These are phyloP conservation scores for Eimeria tenella DNA, from an alignment of 169 alveolate genomes.

Conservation along the genomic window DNA sequence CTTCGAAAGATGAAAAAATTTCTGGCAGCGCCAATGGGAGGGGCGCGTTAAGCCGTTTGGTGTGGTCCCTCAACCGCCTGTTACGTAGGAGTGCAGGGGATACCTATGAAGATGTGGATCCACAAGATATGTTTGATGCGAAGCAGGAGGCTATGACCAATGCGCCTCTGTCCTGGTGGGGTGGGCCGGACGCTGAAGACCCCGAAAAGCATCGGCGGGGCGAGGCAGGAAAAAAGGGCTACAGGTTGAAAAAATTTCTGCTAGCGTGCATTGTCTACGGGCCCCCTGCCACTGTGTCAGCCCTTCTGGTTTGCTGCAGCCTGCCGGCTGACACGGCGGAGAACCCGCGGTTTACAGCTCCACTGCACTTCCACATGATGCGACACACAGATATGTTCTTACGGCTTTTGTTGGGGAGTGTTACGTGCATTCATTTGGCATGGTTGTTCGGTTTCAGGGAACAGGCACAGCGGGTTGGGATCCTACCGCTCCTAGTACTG, in stretches of 20 bases:
- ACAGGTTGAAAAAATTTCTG: neutral
- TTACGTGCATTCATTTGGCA: neutral
- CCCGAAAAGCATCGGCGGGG: neutral
- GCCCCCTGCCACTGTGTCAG: slow-evolving; percentile 37
- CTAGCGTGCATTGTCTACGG: neutral
- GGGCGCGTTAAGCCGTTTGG: neutral
- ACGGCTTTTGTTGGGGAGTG: slow-evolving; percentile 28
- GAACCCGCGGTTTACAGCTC: neutral
- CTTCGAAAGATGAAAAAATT: too few relatives aligned
- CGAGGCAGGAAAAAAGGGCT: neutral
- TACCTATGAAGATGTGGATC: neutral
- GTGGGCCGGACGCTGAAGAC: slow-evolving; percentile 31
- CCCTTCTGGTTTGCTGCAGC: neutral
- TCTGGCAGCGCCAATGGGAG: neutral
- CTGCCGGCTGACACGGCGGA: neutral
- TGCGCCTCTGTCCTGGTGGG: slow-evolving; percentile 47
- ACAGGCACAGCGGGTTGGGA: slow-evolving; percentile 45
- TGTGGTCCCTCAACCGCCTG: neutral
- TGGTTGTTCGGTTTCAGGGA: slow-evolving; percentile 52
- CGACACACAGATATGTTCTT: slow-evolving; percentile 2
- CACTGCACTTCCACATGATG: slow-evolving; percentile 7
- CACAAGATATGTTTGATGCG: neutral
- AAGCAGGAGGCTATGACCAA: slow-evolving; percentile 4
- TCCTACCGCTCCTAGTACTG: slow-evolving; percentile 6
- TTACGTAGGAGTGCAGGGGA: slow-evolving; percentile 12